phyloP scores from a whole-genome alignment of 225 moss, liverwort and hornwort species.

The Neckera pumila region DNA sequence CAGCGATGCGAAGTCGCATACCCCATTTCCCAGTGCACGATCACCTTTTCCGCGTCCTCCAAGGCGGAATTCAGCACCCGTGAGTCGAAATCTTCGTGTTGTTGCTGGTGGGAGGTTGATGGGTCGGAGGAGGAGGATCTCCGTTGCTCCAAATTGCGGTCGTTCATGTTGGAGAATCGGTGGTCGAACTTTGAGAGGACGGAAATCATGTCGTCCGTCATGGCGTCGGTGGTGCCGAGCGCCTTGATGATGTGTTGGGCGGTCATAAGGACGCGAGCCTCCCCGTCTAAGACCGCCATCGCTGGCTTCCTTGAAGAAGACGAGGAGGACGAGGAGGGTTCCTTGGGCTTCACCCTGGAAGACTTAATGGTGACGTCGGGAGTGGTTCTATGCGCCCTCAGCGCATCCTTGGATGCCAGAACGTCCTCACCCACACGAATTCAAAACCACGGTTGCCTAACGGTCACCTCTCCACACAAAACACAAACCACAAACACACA shows the following conservation, averaged over 20 bases:
- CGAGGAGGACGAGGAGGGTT: not conserved
- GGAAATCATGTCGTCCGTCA: slow-evolving; percentile 95
- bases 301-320: not conserved
- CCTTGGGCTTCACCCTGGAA: slow-evolving; percentile 8
- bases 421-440: not conserved
- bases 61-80: slow-evolving; percentile 35
- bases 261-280: slow-evolving; percentile 89
- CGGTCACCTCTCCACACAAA: not conserved
- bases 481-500: not conserved
- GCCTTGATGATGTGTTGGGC: slow-evolving; percentile 90
- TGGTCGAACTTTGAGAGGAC: slow-evolving; percentile 97
- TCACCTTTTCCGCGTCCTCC: slow-evolving; percentile 52
- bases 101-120: not conserved
- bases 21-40: slow-evolving; percentile 74
- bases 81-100: not conserved
- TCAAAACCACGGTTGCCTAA: not conserved
- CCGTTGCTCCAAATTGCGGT: slow-evolving; percentile 45
- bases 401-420: not conserved
- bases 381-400: not conserved
- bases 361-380: not conserved
- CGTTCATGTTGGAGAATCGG: slow-evolving; percentile 91
- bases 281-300: slow-evolving; percentile 89
- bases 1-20: slow-evolving; percentile 20
- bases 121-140: slow-evolving; percentile 27
- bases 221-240: slow-evolving; percentile 77